Evolutionary conservation across 495 filamentous ascomycete genomes (phyloP).

Genomic region (Pseudoneurospora amorphoporcata): DNA sequence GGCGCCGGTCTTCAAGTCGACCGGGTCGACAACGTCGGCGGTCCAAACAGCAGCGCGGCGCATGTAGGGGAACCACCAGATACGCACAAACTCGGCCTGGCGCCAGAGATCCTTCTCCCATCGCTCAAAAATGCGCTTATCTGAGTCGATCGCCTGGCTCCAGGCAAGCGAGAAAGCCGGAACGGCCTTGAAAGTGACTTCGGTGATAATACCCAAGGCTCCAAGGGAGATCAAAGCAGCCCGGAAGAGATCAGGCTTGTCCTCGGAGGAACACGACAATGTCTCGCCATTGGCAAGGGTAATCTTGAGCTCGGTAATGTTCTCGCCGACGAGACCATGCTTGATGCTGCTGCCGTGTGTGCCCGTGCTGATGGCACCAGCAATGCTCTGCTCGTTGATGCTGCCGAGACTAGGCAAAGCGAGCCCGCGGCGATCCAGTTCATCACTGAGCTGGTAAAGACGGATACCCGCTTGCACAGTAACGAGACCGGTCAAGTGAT

Average conservation of each 20-base stretch:
- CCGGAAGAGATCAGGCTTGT: slow-evolving; percentile 71
- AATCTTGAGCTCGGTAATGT: slow-evolving; percentile 59
- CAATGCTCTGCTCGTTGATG: slow-evolving; percentile 89
- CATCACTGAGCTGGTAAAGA: slow-evolving; percentile 55
- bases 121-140: slow-evolving; percentile 52
- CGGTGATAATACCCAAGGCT: slow-evolving; percentile 80
- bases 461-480: slow-evolving; percentile 79
- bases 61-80: slow-evolving; percentile 97
- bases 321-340: slow-evolving; percentile 77
- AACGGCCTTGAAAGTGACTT: slow-evolving; percentile 73
- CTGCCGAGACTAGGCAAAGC: slow-evolving; percentile 84
- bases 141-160: slow-evolving; percentile 65
- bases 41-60: slow-evolving; percentile 78
- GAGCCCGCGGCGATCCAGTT: slow-evolving; percentile 61
- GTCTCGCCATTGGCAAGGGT: slow-evolving; percentile 75
- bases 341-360: slow-evolving; percentile 82
- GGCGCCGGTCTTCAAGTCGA: slow-evolving; percentile 46
- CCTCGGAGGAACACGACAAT: slow-evolving; percentile 57
- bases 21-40: slow-evolving; percentile 42
- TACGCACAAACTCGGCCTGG: slow-evolving; percentile 73
- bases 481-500: slow-evolving; percentile 51
- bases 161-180: slow-evolving; percentile 72
- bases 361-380: slow-evolving; percentile 82
- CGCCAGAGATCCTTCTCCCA: slow-evolving; percentile 79
- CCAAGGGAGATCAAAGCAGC: slow-evolving; percentile 82